phyloP scores from a whole-genome alignment of 1,284 basidiomycete genomes.

The Abortiporus biennis region DNA sequence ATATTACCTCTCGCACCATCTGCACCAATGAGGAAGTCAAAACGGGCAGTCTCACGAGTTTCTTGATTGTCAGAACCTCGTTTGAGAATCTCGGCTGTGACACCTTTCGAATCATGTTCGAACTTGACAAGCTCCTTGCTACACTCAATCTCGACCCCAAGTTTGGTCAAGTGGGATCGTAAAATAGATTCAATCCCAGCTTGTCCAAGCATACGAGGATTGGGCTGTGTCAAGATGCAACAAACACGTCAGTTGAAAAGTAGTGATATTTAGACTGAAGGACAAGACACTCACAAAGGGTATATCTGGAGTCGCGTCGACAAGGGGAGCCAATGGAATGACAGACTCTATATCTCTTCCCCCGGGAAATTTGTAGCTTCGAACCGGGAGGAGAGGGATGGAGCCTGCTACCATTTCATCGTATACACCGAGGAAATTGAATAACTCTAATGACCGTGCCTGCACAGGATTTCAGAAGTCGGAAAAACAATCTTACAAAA shows the following conservation, averaged over 20 bases:
- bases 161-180: slow-evolving; percentile 20
- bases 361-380: slow-evolving; percentile 13
- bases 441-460: slow-evolving; percentile 16
- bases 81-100: slow-evolving; percentile 13
- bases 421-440: slow-evolving; percentile 13
- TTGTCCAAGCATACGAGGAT: background rate
- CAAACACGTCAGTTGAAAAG: too few species aligned
- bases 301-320: slow-evolving; percentile 12
- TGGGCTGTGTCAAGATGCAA: background rate
- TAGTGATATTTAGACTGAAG: slow-evolving; percentile 14
- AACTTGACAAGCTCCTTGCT: slow-evolving; percentile 21
- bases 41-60: slow-evolving; percentile 10
- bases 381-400: slow-evolving; percentile 4
- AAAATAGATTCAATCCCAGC: slow-evolving; percentile 22
- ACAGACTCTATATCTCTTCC: slow-evolving; percentile 9
- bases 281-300: slow-evolving; percentile 15
- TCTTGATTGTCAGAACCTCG: slow-evolving; percentile 6
- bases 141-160: slow-evolving; percentile 23
- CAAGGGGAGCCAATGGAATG: slow-evolving; percentile 9
- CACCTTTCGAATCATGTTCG: slow-evolving; percentile 19
- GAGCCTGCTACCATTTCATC: slow-evolving; percentile 5
- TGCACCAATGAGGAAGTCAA: slow-evolving; percentile 27
- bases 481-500: background rate
- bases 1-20: slow-evolving; percentile 28
- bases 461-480: slow-evolving; percentile 3